phyloP scores from a whole-genome alignment of 768 basidiomycete genomes.

The Lactarius deliciosus region DNA sequence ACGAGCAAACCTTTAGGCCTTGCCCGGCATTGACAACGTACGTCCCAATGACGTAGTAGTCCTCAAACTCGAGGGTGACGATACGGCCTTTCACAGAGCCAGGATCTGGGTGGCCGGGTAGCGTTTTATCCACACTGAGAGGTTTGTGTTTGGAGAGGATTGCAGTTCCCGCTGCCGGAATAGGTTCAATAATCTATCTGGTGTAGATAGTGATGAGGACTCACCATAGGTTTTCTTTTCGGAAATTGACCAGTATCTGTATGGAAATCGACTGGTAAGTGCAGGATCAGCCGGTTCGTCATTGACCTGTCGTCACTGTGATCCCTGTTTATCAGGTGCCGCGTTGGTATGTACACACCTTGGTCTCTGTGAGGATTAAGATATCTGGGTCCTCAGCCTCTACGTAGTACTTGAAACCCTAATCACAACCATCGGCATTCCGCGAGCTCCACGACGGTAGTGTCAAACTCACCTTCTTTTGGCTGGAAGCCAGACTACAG shows the following conservation, averaged over 20 bases:
- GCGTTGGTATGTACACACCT: constrained; percentile 43
- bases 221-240: constrained; percentile 77
- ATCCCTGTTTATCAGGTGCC: not conserved
- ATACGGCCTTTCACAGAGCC: constrained; percentile 70
- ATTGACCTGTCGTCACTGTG: constrained; percentile 55
- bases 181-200: constrained; percentile 6
- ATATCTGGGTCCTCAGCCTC: constrained; percentile 87
- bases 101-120: constrained; percentile 76
- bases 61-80: constrained; percentile 76
- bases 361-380: constrained; percentile 83
- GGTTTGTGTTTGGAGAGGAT: constrained; percentile 78
- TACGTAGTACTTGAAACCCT: constrained; percentile 82
- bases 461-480: constrained; percentile 62
- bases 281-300: constrained; percentile 59
- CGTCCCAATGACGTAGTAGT: constrained; percentile 68
- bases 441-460: not conserved
- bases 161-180: constrained; percentile 67
- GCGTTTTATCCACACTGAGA: constrained; percentile 56
- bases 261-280: constrained; percentile 58
- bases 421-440: not conserved
- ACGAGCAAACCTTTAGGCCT: constrained; percentile 52
- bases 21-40: constrained; percentile 85
- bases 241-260: constrained; percentile 76
- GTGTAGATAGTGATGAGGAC: constrained; percentile 27
- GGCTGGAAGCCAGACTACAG: constrained; percentile 69